Evolutionary conservation across 352 stramenopile species (phyloP).

Genomic region (Phytophthora pistaciae): DNA sequence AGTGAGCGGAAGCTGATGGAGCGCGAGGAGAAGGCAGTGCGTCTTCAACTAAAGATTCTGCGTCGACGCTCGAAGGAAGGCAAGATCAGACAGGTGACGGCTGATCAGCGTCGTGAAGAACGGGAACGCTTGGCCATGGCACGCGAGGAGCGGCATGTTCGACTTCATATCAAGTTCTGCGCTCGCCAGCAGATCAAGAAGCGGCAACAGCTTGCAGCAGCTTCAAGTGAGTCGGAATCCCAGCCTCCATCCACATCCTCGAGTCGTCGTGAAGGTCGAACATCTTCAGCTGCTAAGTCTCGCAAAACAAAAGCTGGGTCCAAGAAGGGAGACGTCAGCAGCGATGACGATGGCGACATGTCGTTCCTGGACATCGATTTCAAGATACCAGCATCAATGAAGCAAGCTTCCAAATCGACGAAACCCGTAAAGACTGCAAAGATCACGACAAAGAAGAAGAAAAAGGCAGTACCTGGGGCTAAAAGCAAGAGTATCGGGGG

Average conservation of each 20-base stretch:
- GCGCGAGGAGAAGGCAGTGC: slow-evolving; percentile 70
- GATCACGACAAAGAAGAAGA: slow-evolving; percentile 9
- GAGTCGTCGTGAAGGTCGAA: slow-evolving; percentile 12
- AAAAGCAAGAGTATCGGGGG: slow-evolving; percentile 2
- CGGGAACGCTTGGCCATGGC: slow-evolving; percentile 71
- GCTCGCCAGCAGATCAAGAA: slow-evolving; percentile 30
- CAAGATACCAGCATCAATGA: slow-evolving; percentile 49
- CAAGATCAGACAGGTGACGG: slow-evolving; percentile 49
- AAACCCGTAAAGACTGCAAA: slow-evolving; percentile 7
- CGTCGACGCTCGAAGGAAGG: slow-evolving; percentile 60
- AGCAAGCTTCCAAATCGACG: slow-evolving; percentile 27
- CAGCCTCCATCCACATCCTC: slow-evolving; percentile 18
- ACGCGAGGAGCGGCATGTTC: slow-evolving; percentile 72
- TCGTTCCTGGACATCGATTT: slow-evolving; percentile 61
- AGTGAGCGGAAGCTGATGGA: slow-evolving; percentile 74
- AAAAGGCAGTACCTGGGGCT: slow-evolving; percentile 1
- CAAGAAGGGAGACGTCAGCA: slow-evolving; percentile 15
- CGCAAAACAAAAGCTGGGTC: slow-evolving; percentile 8
- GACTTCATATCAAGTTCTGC: slow-evolving; percentile 59
- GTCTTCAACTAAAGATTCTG: slow-evolving; percentile 64
- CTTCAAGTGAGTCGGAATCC: slow-evolving; percentile 26
- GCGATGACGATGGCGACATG: slow-evolving; percentile 49
- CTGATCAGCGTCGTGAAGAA: slow-evolving; percentile 74
- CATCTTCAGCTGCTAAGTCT: slow-evolving; percentile 12
- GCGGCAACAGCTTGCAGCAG: slow-evolving; percentile 24